Evolutionary conservation across 371 early-diverging fungal species (phyloP).

Genomic region (Blakeslea trispora): DNA sequence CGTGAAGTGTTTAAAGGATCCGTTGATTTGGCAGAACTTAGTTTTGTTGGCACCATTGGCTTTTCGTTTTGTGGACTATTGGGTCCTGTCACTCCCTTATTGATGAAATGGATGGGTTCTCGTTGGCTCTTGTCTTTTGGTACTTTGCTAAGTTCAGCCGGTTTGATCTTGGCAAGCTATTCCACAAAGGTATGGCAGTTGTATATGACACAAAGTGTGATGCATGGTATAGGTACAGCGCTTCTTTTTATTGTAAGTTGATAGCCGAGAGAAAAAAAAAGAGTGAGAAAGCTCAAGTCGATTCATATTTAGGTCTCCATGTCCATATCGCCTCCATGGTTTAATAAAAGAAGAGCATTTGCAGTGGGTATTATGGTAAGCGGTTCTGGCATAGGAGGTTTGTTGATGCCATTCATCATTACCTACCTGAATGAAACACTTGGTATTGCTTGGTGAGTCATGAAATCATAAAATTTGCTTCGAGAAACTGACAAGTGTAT

Average conservation of each 20-base stretch:
- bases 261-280: no score
- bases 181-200: conserved; percentile 36
- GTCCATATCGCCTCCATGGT: conserved; percentile 77
- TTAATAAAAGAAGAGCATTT: conserved; percentile 65
- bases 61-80: conserved; percentile 33
- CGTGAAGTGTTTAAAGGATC: conserved; percentile 29
- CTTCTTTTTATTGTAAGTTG: conserved; percentile 20
- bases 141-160: conserved; percentile 24
- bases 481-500: background rate
- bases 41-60: conserved; percentile 36
- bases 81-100: conserved; percentile 32
- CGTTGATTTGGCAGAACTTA: conserved; percentile 24
- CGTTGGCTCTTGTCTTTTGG: conserved; percentile 28
- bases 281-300: no score
- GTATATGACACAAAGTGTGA: conserved; percentile 35
- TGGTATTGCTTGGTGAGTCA: conserved; percentile 56
- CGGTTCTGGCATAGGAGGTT: conserved; percentile 81
- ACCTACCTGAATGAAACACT: conserved; percentile 55
- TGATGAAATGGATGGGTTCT: conserved; percentile 28
- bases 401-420: conserved; percentile 69
- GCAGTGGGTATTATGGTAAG: conserved; percentile 76
- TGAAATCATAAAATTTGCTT: no score
- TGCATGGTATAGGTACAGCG: conserved; percentile 53
- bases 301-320: conserved; percentile 44
- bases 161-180: conserved; percentile 34